phyloP scores from a whole-genome alignment of 1,139 yeast species.

The Candida glucosophila region DNA sequence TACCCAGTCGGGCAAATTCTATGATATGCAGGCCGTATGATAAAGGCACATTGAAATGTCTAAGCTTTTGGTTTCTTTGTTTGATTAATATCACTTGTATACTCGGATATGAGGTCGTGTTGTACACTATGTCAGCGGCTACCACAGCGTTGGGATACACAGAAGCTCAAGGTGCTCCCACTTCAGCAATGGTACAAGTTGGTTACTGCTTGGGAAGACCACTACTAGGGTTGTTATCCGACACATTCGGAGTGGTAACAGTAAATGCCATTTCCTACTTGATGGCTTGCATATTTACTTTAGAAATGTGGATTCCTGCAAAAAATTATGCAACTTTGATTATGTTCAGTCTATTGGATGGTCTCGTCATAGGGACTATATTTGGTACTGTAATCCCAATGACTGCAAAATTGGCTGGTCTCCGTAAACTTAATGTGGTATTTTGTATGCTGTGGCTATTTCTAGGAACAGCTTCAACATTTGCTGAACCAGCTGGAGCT shows the following conservation, averaged over 20 bases:
- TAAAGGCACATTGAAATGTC: slow-evolving; percentile 13
- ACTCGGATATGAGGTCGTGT: slow-evolving; percentile 37
- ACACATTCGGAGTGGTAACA: slow-evolving; percentile 30
- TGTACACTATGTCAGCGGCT: slow-evolving; percentile 37
- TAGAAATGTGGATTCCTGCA: slow-evolving; percentile 31
- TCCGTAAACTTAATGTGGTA: slow-evolving; percentile 39
- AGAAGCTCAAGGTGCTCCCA: slow-evolving; percentile 31
- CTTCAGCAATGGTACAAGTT: slow-evolving; percentile 36
- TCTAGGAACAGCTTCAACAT: slow-evolving; percentile 35
- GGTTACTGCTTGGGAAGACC: slow-evolving; percentile 38
- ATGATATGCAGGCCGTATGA: slow-evolving; percentile 32
- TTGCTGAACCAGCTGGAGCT: slow-evolving; percentile 2
- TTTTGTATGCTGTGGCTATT: slow-evolving; percentile 42
- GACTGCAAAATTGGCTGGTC: slow-evolving; percentile 34
- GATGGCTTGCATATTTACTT: slow-evolving; percentile 16
- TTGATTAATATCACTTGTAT: slow-evolving; percentile 30
- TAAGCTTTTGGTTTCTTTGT: slow-evolving; percentile 22
- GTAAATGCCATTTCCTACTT: slow-evolving; percentile 18
- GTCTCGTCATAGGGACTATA: slow-evolving; percentile 21
- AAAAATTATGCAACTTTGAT: slow-evolving; percentile 22
- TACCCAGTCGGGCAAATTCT: slow-evolving; percentile 18
- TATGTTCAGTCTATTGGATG: slow-evolving; percentile 17
- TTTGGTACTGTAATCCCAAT: slow-evolving; percentile 23
- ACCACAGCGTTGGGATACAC: slow-evolving; percentile 38
- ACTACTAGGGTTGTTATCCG: slow-evolving; percentile 28